A percentile compares a stretch with the other conserved stretches of the same genome.
Conservation (phyloP, 1,284 basidiomycete genomes). For the Leccinum ambiguum region DNA sequence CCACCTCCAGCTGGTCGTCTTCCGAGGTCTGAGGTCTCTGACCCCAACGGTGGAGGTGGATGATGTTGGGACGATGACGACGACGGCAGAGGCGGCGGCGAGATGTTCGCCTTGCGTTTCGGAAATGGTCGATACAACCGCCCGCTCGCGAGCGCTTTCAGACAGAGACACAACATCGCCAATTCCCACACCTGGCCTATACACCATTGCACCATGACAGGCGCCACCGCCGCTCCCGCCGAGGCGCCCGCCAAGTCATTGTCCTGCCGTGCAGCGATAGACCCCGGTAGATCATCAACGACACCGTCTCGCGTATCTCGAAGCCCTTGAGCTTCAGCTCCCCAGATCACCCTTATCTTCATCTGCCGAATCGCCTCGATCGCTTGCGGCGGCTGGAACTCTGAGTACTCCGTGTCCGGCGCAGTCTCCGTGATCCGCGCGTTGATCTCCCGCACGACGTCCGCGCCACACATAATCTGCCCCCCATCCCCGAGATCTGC, state of each 20-base stretch:
- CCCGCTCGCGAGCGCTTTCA: constrained; percentile 78
- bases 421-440: constrained; percentile 57
- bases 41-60: constrained; percentile 14
- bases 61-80: constrained; percentile 7
- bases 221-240: neutral
- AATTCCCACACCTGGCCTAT: constrained; percentile 81
- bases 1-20: too few species aligned
- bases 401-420: constrained; percentile 56
- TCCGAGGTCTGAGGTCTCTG: constrained; percentile 24
- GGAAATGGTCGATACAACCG: constrained; percentile 58
- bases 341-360: constrained; percentile 75
- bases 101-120: constrained; percentile 45
- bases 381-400: constrained; percentile 53
- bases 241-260: constrained; percentile 48
- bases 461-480: constrained; percentile 92
- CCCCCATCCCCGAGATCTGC: constrained; percentile 87
- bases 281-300: constrained; percentile 84
- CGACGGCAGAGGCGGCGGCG: neutral
- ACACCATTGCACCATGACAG: constrained; percentile 38
- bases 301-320: constrained; percentile 86
- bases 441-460: constrained; percentile 85
- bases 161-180: constrained; percentile 73
- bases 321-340: constrained; percentile 94
- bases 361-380: constrained; percentile 76
- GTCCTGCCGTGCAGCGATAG: constrained; percentile 73